Base-by-base conservation (phyloP, 2,329 filamentous ascomycete species). In the Myriosclerotinia curreyana region DNA sequence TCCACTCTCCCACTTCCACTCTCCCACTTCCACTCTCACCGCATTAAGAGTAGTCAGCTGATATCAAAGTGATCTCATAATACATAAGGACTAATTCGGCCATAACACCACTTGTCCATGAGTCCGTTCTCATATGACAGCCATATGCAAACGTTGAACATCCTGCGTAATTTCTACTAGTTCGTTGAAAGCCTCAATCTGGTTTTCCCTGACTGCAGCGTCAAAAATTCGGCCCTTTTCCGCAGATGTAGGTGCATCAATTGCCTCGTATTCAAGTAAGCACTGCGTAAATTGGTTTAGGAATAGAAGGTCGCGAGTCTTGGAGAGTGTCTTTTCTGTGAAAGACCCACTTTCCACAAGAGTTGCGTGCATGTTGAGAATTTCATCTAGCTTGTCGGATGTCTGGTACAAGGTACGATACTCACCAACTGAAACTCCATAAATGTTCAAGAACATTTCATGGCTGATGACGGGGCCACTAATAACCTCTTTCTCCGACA, bases 351-450 rank as follows among this genome's bases (percentile, higher is more conserved):
- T 38, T 28, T 53, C 38, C 5, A 36, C 38, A 15, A 62, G 40
- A 14, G 17, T 44, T 1, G 60, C 60, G 12, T 56, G 60, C 49
- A 62, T 44, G 1, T 62, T 28, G 11, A 62, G 48, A n/a, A 62
- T 20, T 31, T 55, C 50, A 56, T 62, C 60, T 0, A 62, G 60
- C 15, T 11, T 48, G 5, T 12, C 15, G 1, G 60, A 62, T 9
- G 25, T 22, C 11, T 34, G n/a, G 2, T 46, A 55, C 6, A 62
- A 28, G 40, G 8, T 15, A 9, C 40, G 20, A 7, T 62, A 62
- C 8, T 62, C 40, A 3, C 51, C 38, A 15, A 62, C 50, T 28
- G 60, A 55, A 14, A 62, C 22, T 5, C 50, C 60, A 36, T 62
- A 62, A n/a, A 55, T 48, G 0, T n/a, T 48, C 3, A 22, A 7